Conservation (phyloP, 345 rosid genomes). For the Pugionium dolabratum region DNA sequence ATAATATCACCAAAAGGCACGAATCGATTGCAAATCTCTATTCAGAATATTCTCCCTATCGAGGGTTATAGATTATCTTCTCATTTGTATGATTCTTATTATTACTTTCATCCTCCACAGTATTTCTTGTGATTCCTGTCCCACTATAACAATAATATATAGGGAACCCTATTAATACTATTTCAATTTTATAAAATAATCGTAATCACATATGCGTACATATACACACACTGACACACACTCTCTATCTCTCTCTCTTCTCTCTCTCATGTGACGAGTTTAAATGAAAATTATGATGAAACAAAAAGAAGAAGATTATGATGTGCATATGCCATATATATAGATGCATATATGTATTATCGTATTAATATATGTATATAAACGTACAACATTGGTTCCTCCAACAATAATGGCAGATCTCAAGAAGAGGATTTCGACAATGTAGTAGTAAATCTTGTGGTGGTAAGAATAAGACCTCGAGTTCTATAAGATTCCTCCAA, state of each 20-base stretch:
- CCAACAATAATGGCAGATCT: conserved; percentile 52
- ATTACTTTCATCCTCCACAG: conserved; percentile 27
- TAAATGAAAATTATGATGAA: conserved; percentile 36
- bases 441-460: conserved; percentile 38
- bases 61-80: background rate
- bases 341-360: background rate
- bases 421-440: conserved; percentile 43
- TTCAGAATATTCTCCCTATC: conserved; percentile 1
- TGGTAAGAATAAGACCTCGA: conserved; percentile 41
- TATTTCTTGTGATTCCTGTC: conserved; percentile 38
- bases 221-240: background rate
- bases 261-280: conserved; percentile 41
- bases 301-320: too few relatives aligned
- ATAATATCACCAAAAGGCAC: too few relatives aligned
- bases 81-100: conserved; percentile 6
- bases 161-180: conserved; percentile 11
- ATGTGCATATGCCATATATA: conserved; percentile 21
- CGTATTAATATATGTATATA: conserved; percentile 9
- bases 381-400: conserved; percentile 54
- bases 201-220: conserved; percentile 34
- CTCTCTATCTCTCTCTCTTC: background rate
- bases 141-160: conserved; percentile 36
- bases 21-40: too few relatives aligned
- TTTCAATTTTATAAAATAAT: conserved; percentile 15
- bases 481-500: conserved; percentile 35